A percentile compares a stretch with the other conserved stretches of the same genome.
These are phyloP conservation scores for Diaporthe citriasiana DNA, from an alignment of 2,329 filamentous ascomycete species.

Conservation along the genomic window DNA sequence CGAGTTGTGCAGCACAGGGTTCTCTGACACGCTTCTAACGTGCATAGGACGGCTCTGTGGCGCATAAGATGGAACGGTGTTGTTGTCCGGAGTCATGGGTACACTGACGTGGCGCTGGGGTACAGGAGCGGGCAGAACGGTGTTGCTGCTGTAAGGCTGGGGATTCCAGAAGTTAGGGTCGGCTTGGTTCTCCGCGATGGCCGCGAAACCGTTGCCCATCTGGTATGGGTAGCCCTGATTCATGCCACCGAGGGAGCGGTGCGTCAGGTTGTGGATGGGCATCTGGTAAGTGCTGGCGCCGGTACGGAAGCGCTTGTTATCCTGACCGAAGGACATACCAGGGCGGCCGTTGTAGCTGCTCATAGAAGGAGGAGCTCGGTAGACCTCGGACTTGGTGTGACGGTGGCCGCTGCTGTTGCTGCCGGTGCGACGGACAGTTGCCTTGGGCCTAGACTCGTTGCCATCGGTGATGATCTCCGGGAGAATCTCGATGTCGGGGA, in stretches of 20 bases:
- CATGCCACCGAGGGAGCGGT: conserved; percentile 44
- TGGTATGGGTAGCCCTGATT: conserved; percentile 34
- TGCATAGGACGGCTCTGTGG: conserved; percentile 37
- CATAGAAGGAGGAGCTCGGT: conserved; percentile 46
- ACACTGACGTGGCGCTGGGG: conserved; percentile 31
- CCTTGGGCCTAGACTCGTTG: conserved; percentile 43
- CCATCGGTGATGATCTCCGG: conserved; percentile 64
- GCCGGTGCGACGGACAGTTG: conserved; percentile 41
- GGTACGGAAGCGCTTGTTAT: conserved; percentile 40
- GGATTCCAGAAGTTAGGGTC: conserved; percentile 49
- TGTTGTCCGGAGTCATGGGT: conserved; percentile 22
- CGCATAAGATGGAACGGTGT: conserved; percentile 31
- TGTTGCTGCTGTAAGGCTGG: conserved; percentile 42
- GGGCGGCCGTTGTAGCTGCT: conserved; percentile 33
- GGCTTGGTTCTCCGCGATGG: conserved; percentile 52
- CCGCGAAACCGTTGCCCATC: conserved; percentile 46
- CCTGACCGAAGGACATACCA: conserved; percentile 35
- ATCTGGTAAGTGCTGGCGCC: conserved; percentile 37
- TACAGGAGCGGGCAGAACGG: conserved; percentile 41
- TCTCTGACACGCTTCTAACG: conserved; percentile 43
- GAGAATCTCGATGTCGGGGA: conserved; percentile 72
- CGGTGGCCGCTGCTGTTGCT: conserved; percentile 44
- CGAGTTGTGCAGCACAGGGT: conserved; percentile 36
- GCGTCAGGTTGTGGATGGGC: conserved; percentile 45
- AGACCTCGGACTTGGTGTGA: conserved; percentile 42